Percentiles rank a stretch among this genome's conserved stretches.
Conservation (phyloP, 768 basidiomycete genomes). For the Asterophora parasitica region DNA sequence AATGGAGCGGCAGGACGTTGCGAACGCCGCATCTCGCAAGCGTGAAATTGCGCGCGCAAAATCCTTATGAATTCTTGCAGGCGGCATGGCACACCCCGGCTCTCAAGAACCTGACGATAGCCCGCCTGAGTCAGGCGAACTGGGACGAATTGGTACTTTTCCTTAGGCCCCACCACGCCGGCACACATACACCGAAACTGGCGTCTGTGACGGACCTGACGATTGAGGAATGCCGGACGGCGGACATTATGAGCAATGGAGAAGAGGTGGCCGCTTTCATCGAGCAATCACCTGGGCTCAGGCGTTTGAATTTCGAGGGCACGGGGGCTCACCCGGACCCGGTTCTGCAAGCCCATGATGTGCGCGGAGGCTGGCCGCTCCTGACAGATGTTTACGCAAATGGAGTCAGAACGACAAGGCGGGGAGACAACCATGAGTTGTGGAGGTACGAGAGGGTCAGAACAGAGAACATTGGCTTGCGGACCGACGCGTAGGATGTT, state of each 20-base stretch:
- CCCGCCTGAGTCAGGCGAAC: neutral
- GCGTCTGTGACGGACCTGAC: neutral
- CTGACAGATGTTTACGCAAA: neutral
- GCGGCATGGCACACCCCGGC: neutral
- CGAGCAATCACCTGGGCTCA: neutral
- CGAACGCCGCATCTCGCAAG: neutral
- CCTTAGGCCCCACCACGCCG: neutral
- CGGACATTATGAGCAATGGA: neutral
- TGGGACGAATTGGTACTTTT: neutral
- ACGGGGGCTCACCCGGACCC: neutral
- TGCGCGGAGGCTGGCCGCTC: neutral
- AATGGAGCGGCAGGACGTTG: neutral
- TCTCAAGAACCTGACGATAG: neutral
- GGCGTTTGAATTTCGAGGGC: neutral
- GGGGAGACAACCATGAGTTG: neutral
- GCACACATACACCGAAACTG: neutral
- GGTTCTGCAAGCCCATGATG: neutral
- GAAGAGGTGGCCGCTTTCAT: neutral
- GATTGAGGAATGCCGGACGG: neutral
- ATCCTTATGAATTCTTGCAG: neutral
- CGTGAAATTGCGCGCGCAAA: neutral
- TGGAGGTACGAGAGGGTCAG: neutral
- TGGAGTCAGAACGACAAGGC: neutral
- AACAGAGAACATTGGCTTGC: neutral
- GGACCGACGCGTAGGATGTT: neutral